Base-by-base conservation (phyloP, 2,329 filamentous ascomycete genomes). In the Calonectria pteridis region DNA sequence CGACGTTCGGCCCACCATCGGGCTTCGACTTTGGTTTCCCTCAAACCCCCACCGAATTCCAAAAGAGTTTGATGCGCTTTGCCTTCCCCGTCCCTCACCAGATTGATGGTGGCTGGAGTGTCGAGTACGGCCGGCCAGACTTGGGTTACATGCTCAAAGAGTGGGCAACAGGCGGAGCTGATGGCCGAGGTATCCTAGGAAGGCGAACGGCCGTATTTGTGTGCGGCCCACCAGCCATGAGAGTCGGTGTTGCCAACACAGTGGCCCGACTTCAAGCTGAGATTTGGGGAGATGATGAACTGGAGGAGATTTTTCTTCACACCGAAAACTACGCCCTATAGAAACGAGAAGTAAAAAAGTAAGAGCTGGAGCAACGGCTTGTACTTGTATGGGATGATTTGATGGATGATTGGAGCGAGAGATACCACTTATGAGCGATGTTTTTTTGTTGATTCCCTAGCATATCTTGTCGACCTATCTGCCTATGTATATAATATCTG, bases 321-420 rank as follows among this genome's bases (percentile, higher is more conserved):
- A 94, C 96, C 4, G 96, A 98, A 88, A 98, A 98, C 84, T 98
- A 98, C 86, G 94, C 95, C 66, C 88, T 98, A 75, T 98, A 79
- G 49, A 66, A 63, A 46, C 7, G 31, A 29, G 33, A n/a, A 37
- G 49, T 28, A 28, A 37, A 46, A 59, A 35, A 35, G 13, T 20
- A 31, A 43, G 50, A 40, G 50, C 14, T 18, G 62, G 10, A 31
- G 29, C 26, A 59, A 53, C 35, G 72, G 67, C 51, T n/a, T 79
- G 76, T 78, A 77, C 73, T 78, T 77, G 49, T 80, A 80, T 58
- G 67, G 68, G 68, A 67, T 66, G 73, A 71, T 43, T 26, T 51
- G 50, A 74, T 49, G 70, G 67, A 55, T n/a, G 55, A 62, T 72
- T 40, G 71, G 72, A 76, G 72, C 16, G 18, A 67, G 76, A 78